phyloP scores from a whole-genome alignment of 1,139 yeast species.

The Blastobotrys aristatus region DNA sequence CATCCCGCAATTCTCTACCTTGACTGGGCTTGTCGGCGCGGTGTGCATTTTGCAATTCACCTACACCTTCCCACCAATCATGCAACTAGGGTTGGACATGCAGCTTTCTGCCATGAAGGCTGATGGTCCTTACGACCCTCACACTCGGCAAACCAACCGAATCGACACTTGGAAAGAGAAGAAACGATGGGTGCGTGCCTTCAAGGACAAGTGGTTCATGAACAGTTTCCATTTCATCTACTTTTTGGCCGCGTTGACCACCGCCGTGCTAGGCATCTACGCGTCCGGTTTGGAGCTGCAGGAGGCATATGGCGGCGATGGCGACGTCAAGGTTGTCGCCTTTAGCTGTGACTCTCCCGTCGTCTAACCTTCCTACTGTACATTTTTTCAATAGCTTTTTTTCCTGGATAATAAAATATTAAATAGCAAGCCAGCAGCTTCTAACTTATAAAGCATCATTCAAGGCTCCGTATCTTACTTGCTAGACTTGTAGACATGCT shows the following conservation, averaged over 20 bases:
- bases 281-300: conserved; percentile 25
- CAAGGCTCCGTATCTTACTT: too few species aligned
- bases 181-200: conserved; percentile 37
- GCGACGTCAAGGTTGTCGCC: conserved; percentile 11
- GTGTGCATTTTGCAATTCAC: conserved; percentile 45
- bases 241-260: conserved; percentile 38
- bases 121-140: conserved; percentile 34
- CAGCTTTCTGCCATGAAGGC: conserved; percentile 36
- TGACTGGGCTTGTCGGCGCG: conserved; percentile 49
- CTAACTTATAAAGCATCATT: too few species aligned
- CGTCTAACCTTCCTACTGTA: not conserved
- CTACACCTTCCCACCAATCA: conserved; percentile 43
- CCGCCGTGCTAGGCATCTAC: conserved; percentile 39
- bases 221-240: conserved; percentile 32
- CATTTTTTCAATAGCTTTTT: not conserved
- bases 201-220: conserved; percentile 18
- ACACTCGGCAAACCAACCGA: conserved; percentile 30
- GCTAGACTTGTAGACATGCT: too few species aligned
- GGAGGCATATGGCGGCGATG: conserved; percentile 16
- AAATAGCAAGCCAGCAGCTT: too few species aligned
- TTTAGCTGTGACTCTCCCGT: conserved; percentile 14
- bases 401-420: too few species aligned
- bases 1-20: conserved; percentile 47
- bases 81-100: conserved; percentile 36
- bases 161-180: conserved; percentile 35